Evolutionary conservation across 495 filamentous ascomycete species (phyloP).

Genomic region (Talaromyces stipitatus): DNA sequence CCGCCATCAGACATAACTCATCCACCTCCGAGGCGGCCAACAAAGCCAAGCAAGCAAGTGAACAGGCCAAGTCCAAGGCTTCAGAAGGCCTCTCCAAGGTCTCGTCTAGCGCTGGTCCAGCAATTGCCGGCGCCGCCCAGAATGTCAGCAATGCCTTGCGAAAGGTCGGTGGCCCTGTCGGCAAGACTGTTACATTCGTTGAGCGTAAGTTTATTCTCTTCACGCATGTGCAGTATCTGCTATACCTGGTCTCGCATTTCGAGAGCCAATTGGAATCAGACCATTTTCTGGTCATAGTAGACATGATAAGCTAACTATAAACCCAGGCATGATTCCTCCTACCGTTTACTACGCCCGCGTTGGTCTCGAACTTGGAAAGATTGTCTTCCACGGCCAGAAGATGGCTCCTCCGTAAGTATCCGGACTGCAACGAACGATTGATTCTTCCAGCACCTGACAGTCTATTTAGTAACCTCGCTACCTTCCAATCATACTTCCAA

Average conservation of each 20-base stretch:
- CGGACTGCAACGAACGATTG: not conserved
- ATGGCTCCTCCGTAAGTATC: slow-evolving; percentile 87
- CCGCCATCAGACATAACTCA: slow-evolving; percentile 53
- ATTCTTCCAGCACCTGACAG: not conserved
- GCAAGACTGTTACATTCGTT: slow-evolving; percentile 67
- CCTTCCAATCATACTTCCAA: slow-evolving; percentile 84
- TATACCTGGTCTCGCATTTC: not conserved
- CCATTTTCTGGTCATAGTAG: not conserved
- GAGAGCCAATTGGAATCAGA: not conserved
- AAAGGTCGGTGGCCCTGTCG: slow-evolving; percentile 78
- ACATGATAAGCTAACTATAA: slow-evolving; percentile 24
- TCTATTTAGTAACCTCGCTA: slow-evolving; percentile 55
- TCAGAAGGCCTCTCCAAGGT: slow-evolving; percentile 80
- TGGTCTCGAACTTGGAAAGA: slow-evolving; percentile 73
- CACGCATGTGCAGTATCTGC: not conserved
- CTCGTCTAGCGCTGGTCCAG: slow-evolving; percentile 69
- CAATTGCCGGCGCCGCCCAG: slow-evolving; percentile 61
- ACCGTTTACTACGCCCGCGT: slow-evolving; percentile 88
- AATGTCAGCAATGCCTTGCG: slow-evolving; percentile 55
- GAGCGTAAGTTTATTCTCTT: slow-evolving; percentile 55
- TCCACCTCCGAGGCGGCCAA: slow-evolving; percentile 61
- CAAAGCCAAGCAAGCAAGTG: slow-evolving; percentile 59
- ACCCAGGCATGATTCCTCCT: slow-evolving; percentile 73
- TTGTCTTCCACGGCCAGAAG: slow-evolving; percentile 81
- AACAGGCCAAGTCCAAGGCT: slow-evolving; percentile 65